Base-by-base conservation (phyloP, 129 eudicot species). In the Ambrosia trifida region DNA sequence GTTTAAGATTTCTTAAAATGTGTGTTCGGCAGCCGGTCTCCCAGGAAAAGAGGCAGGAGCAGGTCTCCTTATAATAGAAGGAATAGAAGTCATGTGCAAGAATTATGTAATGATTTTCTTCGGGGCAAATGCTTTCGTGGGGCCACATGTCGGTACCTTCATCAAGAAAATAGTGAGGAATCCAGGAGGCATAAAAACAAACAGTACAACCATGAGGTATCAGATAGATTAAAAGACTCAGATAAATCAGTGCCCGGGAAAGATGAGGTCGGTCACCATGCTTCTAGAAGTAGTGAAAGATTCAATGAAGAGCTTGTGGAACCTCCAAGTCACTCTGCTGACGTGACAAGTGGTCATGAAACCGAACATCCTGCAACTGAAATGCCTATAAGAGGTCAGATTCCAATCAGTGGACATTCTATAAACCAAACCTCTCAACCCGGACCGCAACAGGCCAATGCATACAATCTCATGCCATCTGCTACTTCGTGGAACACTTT, bases 1-100 rank as follows among this genome's bases (percentile, higher is more conserved):
- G 24, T n/a, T 49, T 9, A 18, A 56, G 12, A 35, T 54, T 35
- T 31, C 31, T 8, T 30, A 11, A 33, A 7, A 59, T 10, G 51
- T 67, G 62, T 65, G 4, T 71, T 35, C 81, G 73, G 41, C 84
- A 93, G 98, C 85, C 71, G 90, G 81, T 89, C 96, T 45, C 98
- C 98, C 40, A 87, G 70, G 79, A 89, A 75, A 66, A 87, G 87
- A 83, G 83, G 90, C 80, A 85, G 96, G 83, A 89, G 95, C 84
- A 85, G 85, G 72, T 89, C 97, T 80, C 80, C 89, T 35, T 72
- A 60, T 17, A 80, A 60, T n/a, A 82, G 86, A 80, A 69, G 90
- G 49, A 85, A 79, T 31, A 85, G 61, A 75, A 76, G 72, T 63
- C 83, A 83, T 28, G 61, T 59, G 31, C 65, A 62, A 72, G 83